Evolutionary conservation across 106 monocot genomes (phyloP).

Genomic region (Allium cepa): DNA sequence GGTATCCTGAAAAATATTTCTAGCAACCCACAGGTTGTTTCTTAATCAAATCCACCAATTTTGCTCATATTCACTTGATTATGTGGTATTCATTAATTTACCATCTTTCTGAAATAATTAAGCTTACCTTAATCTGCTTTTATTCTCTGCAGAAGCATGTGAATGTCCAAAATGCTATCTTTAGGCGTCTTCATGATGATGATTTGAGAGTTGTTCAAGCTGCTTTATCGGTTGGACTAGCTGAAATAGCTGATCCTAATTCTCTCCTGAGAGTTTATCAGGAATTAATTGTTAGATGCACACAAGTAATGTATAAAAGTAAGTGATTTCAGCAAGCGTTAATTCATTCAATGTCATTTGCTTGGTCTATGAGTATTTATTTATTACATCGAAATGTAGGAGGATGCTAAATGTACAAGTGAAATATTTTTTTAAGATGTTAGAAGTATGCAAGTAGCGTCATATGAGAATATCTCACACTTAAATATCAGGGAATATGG

Average conservation of each 20-base stretch:
- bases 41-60: not conserved
- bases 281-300: slow-evolving; percentile 61
- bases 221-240: slow-evolving; percentile 65
- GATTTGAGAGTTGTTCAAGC: slow-evolving; percentile 78
- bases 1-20: slow-evolving; percentile 26
- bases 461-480: too few species aligned
- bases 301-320: slow-evolving; percentile 40
- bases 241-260: slow-evolving; percentile 23
- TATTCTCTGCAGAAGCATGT: slow-evolving; percentile 39
- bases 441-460: too few species aligned
- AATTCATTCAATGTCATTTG: not conserved
- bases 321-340: slow-evolving; percentile 11
- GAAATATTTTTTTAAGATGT: too few species aligned
- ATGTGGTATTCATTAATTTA: too few species aligned
- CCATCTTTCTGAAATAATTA: too few species aligned
- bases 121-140: not conserved
- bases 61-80: not conserved
- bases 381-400: too few species aligned
- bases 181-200: slow-evolving; percentile 60
- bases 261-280: slow-evolving; percentile 43
- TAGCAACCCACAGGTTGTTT: slow-evolving; percentile 33
- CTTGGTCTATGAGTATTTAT: too few species aligned
- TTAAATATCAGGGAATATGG: too few species aligned
- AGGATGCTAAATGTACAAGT: too few species aligned
- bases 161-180: slow-evolving; percentile 49